Evolutionary conservation across 495 filamentous ascomycete species (phyloP).

Genomic region (Immersiella caudata): DNA sequence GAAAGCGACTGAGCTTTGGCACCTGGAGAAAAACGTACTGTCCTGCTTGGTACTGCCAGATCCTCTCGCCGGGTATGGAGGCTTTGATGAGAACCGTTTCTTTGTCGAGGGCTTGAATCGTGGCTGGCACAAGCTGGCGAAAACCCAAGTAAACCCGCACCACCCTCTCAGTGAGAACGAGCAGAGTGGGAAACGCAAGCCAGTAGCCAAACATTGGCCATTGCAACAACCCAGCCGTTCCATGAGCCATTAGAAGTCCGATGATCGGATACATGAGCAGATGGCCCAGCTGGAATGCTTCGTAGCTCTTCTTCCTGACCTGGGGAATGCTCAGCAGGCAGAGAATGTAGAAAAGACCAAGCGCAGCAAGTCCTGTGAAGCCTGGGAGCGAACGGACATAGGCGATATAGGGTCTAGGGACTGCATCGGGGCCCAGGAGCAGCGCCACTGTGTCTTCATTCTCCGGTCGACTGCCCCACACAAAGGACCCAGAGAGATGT

Average conservation of each 20-base stretch:
- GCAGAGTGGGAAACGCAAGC: conserved; percentile 39
- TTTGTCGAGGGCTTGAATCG: conserved; percentile 35
- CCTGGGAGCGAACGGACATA: conserved; percentile 36
- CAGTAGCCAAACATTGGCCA: conserved; percentile 46
- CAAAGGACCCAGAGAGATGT: conserved; percentile 39
- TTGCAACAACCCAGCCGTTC: conserved; percentile 38
- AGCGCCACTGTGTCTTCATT: conserved; percentile 30
- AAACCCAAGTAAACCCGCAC: conserved; percentile 37
- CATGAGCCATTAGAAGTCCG: conserved; percentile 40
- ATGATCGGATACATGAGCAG: conserved; percentile 46
- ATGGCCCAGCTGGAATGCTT: conserved; percentile 45
- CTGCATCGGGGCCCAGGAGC: conserved; percentile 26
- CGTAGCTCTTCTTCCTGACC: conserved; percentile 38
- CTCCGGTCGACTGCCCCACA: conserved; percentile 33
- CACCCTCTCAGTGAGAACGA: conserved; percentile 37
- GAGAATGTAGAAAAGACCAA: conserved; percentile 38
- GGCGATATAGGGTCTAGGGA: conserved; percentile 30
- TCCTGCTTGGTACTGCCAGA: conserved; percentile 44
- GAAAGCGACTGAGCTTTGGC: conserved; percentile 37
- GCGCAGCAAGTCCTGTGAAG: conserved; percentile 37
- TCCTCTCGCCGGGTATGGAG: conserved; percentile 30
- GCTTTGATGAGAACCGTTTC: conserved; percentile 40
- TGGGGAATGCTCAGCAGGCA: conserved; percentile 36
- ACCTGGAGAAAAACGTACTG: conserved; percentile 46
- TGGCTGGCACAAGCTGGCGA: conserved; percentile 30